Evolutionary conservation across 768 basidiomycete species (phyloP).

Genomic region (Crucibulum laeve): DNA sequence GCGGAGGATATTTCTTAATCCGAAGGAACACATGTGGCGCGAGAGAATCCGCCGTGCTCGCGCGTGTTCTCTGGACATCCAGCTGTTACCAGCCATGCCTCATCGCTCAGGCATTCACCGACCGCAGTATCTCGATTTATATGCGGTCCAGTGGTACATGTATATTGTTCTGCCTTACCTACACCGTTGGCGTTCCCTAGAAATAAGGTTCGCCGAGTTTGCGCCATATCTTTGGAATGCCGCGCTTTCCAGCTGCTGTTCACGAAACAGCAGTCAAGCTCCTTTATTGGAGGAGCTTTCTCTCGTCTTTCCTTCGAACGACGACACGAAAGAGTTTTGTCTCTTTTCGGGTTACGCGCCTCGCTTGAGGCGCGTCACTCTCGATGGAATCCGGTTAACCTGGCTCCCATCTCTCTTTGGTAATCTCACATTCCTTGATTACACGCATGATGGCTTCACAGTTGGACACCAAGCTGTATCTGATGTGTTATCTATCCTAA

Average conservation of each 20-base stretch:
- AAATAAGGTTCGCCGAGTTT: conserved; percentile 49
- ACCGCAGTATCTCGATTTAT: conserved; percentile 32
- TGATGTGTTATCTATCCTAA: conserved; percentile 56
- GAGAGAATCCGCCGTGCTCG: conserved; percentile 58
- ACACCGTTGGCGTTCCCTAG: conserved; percentile 57
- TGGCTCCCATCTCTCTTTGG: conserved; percentile 62
- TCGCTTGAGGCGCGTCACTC: conserved; percentile 43
- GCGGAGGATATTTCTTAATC: conserved; percentile 52
- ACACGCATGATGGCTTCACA: conserved; percentile 70
- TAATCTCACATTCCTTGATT: conserved; percentile 62
- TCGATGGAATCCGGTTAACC: conserved; percentile 61
- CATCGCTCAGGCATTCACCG: conserved; percentile 18
- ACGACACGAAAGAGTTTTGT: conserved; percentile 62
- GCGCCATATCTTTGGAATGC: conserved; percentile 68
- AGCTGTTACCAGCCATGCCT: conserved; percentile 33
- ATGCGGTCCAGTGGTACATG: conserved; percentile 58
- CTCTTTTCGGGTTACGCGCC: conserved; percentile 64
- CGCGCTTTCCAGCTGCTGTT: conserved; percentile 52
- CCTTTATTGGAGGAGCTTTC: conserved; percentile 47
- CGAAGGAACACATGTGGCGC: conserved; percentile 53
- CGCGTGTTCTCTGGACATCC: conserved; percentile 58
- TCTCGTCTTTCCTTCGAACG: conserved; percentile 59
- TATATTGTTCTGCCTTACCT: conserved; percentile 50
- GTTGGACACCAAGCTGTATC: conserved; percentile 48
- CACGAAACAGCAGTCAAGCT: conserved; percentile 29